Conservation (phyloP, 257 asterid genomes). For the Lycium ferocissimum region DNA sequence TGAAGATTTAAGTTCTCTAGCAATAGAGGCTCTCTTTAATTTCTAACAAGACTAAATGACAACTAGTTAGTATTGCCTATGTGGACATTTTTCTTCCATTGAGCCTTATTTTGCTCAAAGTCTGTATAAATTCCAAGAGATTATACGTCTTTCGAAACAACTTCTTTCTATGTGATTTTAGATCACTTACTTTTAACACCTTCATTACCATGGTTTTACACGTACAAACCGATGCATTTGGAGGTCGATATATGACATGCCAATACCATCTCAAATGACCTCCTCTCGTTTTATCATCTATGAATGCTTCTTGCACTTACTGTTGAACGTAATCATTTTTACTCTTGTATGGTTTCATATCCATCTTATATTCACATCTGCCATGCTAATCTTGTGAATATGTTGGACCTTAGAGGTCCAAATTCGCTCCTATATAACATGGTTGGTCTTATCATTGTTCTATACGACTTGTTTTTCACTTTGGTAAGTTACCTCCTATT, state of each 20-base stretch:
- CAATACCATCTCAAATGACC: background rate
- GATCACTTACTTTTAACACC: background rate
- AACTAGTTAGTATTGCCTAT: background rate
- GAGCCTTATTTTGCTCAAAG: background rate
- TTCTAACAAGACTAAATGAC: slow-evolving; percentile 5
- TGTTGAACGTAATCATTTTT: background rate
- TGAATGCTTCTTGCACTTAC: background rate
- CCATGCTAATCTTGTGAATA: background rate
- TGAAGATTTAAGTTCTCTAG: background rate
- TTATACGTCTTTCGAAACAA: background rate
- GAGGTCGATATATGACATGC: background rate
- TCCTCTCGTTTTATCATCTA: background rate
- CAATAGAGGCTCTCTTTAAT: background rate
- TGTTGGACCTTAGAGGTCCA: background rate
- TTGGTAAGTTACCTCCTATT: background rate
- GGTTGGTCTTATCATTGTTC: background rate
- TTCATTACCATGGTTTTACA: background rate
- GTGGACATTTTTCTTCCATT: background rate
- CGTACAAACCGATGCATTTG: background rate
- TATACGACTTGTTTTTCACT: background rate
- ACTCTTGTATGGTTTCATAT: background rate
- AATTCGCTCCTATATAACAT: background rate
- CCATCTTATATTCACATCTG: background rate
- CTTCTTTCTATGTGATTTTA: background rate
- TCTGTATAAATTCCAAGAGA: background rate